Conservation (phyloP, 805 yeast genomes). For the Candida palmyrensis region DNA sequence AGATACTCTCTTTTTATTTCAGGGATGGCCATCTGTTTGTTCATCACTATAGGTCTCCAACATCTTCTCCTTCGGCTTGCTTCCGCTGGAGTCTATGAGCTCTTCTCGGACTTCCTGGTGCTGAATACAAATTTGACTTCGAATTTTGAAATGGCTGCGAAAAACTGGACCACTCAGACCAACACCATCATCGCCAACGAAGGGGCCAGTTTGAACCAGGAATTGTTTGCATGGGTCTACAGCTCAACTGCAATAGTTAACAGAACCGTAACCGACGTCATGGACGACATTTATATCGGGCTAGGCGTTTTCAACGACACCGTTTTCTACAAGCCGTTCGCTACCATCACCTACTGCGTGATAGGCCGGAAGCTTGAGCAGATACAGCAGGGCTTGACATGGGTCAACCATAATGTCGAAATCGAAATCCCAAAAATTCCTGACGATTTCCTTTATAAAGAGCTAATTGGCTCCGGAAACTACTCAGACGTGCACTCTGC, state of each 20-base stretch:
- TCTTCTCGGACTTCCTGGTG: not conserved
- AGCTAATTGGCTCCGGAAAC: too few relatives aligned
- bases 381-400: conserved; percentile 67
- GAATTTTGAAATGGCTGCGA: conserved; percentile 4
- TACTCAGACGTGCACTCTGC: too few relatives aligned
- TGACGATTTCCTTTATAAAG: conserved; percentile 6
- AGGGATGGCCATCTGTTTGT: conserved; percentile 52
- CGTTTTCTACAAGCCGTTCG: conserved; percentile 62
- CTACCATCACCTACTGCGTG: conserved; percentile 70
- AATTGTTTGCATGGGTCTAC: conserved; percentile 62
- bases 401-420: conserved; percentile 66
- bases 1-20: conserved; percentile 46
- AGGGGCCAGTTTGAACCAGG: conserved; percentile 52
- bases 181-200: conserved; percentile 48
- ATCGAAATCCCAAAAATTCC: conserved; percentile 52
- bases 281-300: not conserved
- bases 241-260: conserved; percentile 56
- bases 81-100: conserved; percentile 1
- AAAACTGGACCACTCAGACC: conserved; percentile 23
- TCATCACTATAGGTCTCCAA: conserved; percentile 52
- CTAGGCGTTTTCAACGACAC: conserved; percentile 8
- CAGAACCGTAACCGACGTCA: conserved; percentile 38
- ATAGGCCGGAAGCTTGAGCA: conserved; percentile 66
- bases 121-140: not conserved
- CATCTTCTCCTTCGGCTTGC: conserved; percentile 36